These are phyloP conservation scores for Metschnikowia picachoensis DNA, from an alignment of 805 yeast genomes.

Conservation along the genomic window DNA sequence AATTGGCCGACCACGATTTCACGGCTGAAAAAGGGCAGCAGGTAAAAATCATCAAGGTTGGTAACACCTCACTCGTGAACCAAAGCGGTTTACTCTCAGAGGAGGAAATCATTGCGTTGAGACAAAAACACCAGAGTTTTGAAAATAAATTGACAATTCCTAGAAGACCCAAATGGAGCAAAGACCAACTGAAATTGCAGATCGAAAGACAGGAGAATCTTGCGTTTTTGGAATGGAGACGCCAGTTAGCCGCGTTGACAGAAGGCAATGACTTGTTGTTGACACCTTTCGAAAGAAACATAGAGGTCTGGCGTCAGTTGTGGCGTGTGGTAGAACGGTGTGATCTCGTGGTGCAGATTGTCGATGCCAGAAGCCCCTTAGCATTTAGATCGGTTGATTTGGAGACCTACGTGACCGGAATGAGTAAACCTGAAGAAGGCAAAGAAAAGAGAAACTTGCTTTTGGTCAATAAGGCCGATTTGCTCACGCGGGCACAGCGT, in stretches of 20 bases:
- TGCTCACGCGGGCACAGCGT: conserved; percentile 74
- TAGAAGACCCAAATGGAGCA: conserved; percentile 85
- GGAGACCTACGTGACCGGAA: conserved; percentile 75
- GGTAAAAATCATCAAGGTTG: conserved; percentile 79
- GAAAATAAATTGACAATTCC: conserved; percentile 80
- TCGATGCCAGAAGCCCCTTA: conserved; percentile 93
- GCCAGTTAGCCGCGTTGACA: conserved; percentile 79
- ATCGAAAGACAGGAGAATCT: conserved; percentile 85
- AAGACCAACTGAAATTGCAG: conserved; percentile 64
- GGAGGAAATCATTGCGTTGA: conserved; percentile 61
- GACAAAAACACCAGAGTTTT: conserved; percentile 61
- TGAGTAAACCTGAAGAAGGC: conserved; percentile 48
- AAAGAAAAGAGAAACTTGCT: conserved; percentile 68
- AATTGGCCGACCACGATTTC: conserved; percentile 92
- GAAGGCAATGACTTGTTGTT: conserved; percentile 80
- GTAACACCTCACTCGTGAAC: conserved; percentile 41
- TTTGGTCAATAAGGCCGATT: conserved; percentile 90
- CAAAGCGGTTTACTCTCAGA: conserved; percentile 51
- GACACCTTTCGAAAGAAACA: conserved; percentile 95
- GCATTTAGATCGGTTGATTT: conserved; percentile 85
- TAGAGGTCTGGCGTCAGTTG: conserved; percentile 96
- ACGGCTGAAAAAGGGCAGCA: conserved; percentile 84
- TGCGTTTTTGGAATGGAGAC: conserved; percentile 91
- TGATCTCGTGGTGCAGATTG: conserved; percentile 92
- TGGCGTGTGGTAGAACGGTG: conserved; percentile 98